A percentile compares a stretch with the other conserved stretches of the same genome.
phyloP scores from a whole-genome alignment of 2,329 filamentous ascomycete species.

The Lithohypha guttulata region DNA sequence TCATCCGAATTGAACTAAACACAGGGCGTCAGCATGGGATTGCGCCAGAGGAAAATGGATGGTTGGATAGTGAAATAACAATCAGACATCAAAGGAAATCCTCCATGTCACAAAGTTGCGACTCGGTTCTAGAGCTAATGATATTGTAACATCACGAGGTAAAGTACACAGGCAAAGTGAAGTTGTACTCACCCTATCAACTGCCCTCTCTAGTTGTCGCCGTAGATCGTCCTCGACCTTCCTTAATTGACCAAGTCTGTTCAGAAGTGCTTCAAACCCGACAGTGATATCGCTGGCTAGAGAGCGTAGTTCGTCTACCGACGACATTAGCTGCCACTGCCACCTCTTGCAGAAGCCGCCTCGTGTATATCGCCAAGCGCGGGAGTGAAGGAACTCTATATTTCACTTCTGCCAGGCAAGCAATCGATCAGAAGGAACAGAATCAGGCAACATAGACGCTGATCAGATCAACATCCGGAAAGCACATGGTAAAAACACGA shows the following conservation, averaged over 20 bases:
- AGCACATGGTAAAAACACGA: too few species aligned
- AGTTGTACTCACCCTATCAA: not conserved
- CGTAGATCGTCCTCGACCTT: not conserved
- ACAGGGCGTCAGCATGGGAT: not conserved
- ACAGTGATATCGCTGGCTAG: slow-evolving; percentile 2
- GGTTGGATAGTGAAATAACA: not conserved
- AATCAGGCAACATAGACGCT: too few species aligned
- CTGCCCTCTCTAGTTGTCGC: not conserved
- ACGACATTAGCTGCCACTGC: slow-evolving; percentile 3
- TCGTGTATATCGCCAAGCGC: too few species aligned
- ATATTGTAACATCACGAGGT: slow-evolving; percentile 6
- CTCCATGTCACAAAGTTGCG: not conserved
- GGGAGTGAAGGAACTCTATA: too few species aligned
- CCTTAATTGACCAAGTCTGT: slow-evolving; percentile 1
- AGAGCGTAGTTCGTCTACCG: slow-evolving; percentile 1
- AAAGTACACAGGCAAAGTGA: not conserved
- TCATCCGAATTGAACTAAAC: not conserved
- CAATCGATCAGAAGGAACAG: too few species aligned
- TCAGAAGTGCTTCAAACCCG: slow-evolving; percentile 6
- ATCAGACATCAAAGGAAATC: slow-evolving; percentile 7
- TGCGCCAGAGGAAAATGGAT: not conserved
- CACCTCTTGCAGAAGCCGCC: too few species aligned
- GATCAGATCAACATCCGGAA: too few species aligned
- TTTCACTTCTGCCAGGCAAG: too few species aligned
- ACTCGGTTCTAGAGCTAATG: slow-evolving; percentile 12